These are phyloP conservation scores for Holtermanniella nyarrowii DNA, from an alignment of 768 basidiomycete genomes.

Conservation along the genomic window DNA sequence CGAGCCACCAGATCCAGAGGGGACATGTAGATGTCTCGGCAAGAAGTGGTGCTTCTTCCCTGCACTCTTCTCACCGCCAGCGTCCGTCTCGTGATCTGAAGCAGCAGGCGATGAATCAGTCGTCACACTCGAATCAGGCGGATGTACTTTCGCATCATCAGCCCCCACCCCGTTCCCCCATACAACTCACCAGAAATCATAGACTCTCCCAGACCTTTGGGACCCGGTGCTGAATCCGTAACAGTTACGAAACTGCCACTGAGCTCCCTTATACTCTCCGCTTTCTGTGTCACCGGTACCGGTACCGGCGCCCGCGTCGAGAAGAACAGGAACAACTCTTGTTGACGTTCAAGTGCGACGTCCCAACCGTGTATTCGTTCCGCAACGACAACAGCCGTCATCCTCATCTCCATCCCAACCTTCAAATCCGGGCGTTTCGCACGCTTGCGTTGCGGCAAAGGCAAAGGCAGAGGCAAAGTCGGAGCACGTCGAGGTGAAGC, in stretches of 20 bases:
- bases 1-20: slow-evolving; percentile 4
- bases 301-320: slow-evolving; percentile 54
- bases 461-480: neutral
- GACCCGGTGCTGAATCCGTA: slow-evolving; percentile 2
- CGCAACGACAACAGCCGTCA: slow-evolving; percentile 69
- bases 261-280: slow-evolving; percentile 6
- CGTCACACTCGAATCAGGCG: slow-evolving; percentile 6
- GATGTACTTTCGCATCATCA: slow-evolving; percentile 8
- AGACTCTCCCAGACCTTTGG: neutral
- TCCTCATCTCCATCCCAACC: slow-evolving; percentile 68
- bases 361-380: slow-evolving; percentile 81
- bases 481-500: neutral
- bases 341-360: slow-evolving; percentile 65
- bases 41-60: slow-evolving; percentile 10
- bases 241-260: slow-evolving; percentile 35
- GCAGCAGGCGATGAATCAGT: slow-evolving; percentile 13
- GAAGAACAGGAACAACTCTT: slow-evolving; percentile 79
- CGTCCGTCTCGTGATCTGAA: slow-evolving; percentile 3
- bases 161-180: neutral
- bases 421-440: slow-evolving; percentile 64
- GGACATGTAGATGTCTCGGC: slow-evolving; percentile 33
- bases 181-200: slow-evolving; percentile 15
- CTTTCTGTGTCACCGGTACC: too few species aligned
- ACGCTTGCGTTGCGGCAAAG: slow-evolving; percentile 36
- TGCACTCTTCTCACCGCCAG: slow-evolving; percentile 3